Percentiles rank a stretch among this genome's conserved stretches.
Conservation (phyloP, 2,329 filamentous ascomycete species). For the Exophiala alcalophila region DNA sequence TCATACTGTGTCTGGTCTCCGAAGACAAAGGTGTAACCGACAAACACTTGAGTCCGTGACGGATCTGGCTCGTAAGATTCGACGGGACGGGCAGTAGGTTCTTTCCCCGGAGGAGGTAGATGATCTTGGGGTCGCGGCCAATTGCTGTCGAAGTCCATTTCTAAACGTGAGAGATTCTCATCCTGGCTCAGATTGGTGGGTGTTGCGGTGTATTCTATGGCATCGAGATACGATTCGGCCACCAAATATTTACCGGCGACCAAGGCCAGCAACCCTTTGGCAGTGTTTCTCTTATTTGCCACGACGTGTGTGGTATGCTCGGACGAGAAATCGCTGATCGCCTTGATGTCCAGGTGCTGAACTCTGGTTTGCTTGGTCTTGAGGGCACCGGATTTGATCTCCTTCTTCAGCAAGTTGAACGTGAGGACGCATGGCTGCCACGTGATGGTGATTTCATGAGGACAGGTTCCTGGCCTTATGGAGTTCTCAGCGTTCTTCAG, state of each 20-base stretch:
- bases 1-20: constrained; percentile 73
- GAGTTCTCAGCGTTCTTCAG: constrained; percentile 59
- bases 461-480: constrained; percentile 70
- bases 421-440: constrained; percentile 81
- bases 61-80: constrained; percentile 70
- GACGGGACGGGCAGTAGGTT: constrained; percentile 66
- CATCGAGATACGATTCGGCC: constrained; percentile 67
- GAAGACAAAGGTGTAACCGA: constrained; percentile 86
- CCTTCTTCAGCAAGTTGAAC: constrained; percentile 71
- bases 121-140: constrained; percentile 75
- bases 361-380: constrained; percentile 61
- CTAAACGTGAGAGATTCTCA: constrained; percentile 58
- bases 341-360: constrained; percentile 86
- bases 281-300: constrained; percentile 82
- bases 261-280: constrained; percentile 80
- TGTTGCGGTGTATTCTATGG: constrained; percentile 61
- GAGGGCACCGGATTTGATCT: constrained; percentile 65
- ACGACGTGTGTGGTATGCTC: constrained; percentile 81
- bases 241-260: constrained; percentile 80
- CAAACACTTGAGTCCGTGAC: constrained; percentile 68
- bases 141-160: constrained; percentile 71
- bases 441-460: constrained; percentile 59
- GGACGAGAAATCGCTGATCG: constrained; percentile 67
- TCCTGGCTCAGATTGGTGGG: constrained; percentile 51
- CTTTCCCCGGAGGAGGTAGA: constrained; percentile 71